Evolutionary conservation across 2,329 filamentous ascomycete species (phyloP).

Genomic region (Monilinia vaccinii-corymbosi): DNA sequence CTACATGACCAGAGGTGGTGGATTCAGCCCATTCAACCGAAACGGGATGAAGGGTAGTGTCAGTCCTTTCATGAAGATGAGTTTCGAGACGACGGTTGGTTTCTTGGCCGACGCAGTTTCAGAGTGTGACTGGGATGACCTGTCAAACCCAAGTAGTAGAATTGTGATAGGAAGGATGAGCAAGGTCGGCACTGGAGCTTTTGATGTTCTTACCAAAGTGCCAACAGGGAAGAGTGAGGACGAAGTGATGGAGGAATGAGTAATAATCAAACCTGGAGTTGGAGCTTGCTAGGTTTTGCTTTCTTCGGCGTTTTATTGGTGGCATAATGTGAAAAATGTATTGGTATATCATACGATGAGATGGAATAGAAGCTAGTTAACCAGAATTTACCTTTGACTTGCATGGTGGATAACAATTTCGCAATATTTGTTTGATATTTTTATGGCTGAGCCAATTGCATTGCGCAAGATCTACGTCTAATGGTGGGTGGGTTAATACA

Average conservation of each 20-base stretch:
- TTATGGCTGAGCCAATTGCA: background rate
- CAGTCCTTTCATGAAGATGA: constrained; percentile 96
- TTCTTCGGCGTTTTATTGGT: background rate
- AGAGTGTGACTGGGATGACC: constrained; percentile 82
- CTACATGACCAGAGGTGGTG: constrained; percentile 91
- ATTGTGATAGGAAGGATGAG: constrained; percentile 81
- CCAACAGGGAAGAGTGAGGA: constrained; percentile 18
- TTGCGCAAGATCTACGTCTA: background rate
- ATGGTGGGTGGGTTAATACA: background rate
- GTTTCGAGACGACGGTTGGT: constrained; percentile 92
- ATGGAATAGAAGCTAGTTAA: constrained; percentile 4
- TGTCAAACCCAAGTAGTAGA: constrained; percentile 75
- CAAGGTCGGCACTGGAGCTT: constrained; percentile 79
- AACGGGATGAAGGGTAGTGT: constrained; percentile 79
- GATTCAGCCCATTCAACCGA: constrained; percentile 85
- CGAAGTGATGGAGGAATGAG: constrained; percentile 8
- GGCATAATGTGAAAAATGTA: constrained; percentile 9
- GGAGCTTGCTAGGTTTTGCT: background rate
- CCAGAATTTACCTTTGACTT: background rate
- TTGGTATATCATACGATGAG: constrained; percentile 6
- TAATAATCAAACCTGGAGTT: constrained; percentile 6
- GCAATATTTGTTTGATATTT: background rate
- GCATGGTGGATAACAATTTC: background rate
- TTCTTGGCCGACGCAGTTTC: constrained; percentile 90
- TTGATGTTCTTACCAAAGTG: constrained; percentile 71